These are phyloP conservation scores for Saccharomycopsis fermentans DNA, from an alignment of 805 yeast species.

Conservation along the genomic window DNA sequence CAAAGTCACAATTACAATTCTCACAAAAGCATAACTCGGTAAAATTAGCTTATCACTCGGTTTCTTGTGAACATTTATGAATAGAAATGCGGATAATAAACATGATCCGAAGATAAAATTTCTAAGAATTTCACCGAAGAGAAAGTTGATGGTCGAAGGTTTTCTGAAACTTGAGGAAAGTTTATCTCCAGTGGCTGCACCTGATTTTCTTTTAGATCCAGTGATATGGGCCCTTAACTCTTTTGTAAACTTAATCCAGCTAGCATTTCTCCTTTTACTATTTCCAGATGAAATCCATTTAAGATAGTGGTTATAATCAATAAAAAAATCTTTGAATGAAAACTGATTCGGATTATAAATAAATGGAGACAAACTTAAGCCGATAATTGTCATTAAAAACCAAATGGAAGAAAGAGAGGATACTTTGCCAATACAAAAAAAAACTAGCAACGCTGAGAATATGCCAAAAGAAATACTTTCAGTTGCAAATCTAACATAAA, in stretches of 20 bases:
- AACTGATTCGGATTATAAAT: slow-evolving; percentile 59
- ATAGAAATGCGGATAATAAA: slow-evolving; percentile 39
- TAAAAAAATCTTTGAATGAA: slow-evolving; percentile 50
- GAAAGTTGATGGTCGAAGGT: slow-evolving; percentile 37
- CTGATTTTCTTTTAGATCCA: slow-evolving; percentile 41
- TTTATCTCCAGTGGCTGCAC: slow-evolving; percentile 30
- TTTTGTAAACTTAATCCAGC: slow-evolving; percentile 42
- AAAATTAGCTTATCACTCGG: slow-evolving; percentile 20
- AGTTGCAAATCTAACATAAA: slow-evolving; percentile 60
- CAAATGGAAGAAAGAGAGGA: slow-evolving; percentile 51
- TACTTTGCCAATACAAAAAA: slow-evolving; percentile 49
- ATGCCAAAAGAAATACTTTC: slow-evolving; percentile 61
- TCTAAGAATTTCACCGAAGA: slow-evolving; percentile 33
- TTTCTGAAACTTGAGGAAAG: slow-evolving; percentile 35
- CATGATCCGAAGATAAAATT: slow-evolving; percentile 28
- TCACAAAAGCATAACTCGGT: slow-evolving; percentile 30
- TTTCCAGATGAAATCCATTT: slow-evolving; percentile 40
- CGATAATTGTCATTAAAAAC: slow-evolving; percentile 52
- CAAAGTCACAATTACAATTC: slow-evolving; percentile 35
- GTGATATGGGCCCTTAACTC: slow-evolving; percentile 43
- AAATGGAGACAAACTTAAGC: slow-evolving; percentile 49
- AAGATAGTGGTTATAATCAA: slow-evolving; percentile 44
- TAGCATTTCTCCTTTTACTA: slow-evolving; percentile 25
- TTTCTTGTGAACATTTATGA: slow-evolving; percentile 46
- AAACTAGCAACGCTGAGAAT: slow-evolving; percentile 37